Conservation (phyloP, 2,329 filamentous ascomycete species). For the Ambrosiella cleistominuta region DNA sequence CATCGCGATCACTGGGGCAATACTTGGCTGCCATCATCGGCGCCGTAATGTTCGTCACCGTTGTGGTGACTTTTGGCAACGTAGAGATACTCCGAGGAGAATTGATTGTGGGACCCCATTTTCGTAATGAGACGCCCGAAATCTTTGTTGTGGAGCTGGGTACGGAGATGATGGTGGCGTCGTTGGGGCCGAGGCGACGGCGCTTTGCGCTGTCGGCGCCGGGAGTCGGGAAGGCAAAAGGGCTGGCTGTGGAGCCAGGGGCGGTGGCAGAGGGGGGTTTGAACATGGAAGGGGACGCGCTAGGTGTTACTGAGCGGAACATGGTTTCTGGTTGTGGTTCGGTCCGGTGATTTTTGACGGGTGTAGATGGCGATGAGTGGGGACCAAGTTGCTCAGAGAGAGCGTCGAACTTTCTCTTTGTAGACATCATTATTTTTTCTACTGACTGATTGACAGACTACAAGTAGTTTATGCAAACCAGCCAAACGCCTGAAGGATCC, state of each 20-base stretch:
- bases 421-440: slow-evolving; percentile 43
- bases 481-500: slow-evolving; percentile 8
- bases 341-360: slow-evolving; percentile 17
- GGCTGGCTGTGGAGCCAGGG: neutral
- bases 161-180: slow-evolving; percentile 20
- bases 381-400: slow-evolving; percentile 49
- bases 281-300: slow-evolving; percentile 12
- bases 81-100: neutral
- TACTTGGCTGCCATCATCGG: slow-evolving; percentile 43
- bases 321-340: slow-evolving; percentile 8
- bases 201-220: slow-evolving; percentile 25
- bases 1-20: slow-evolving; percentile 67
- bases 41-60: slow-evolving; percentile 15
- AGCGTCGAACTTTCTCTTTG: slow-evolving; percentile 70
- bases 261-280: neutral
- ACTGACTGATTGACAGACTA: neutral
- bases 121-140: slow-evolving; percentile 26
- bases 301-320: slow-evolving; percentile 10
- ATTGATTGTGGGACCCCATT: slow-evolving; percentile 20
- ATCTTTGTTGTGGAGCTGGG: slow-evolving; percentile 17
- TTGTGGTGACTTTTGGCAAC: slow-evolving; percentile 5
- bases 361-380: slow-evolving; percentile 8
- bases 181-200: slow-evolving; percentile 30
- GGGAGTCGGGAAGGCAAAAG: slow-evolving; percentile 13
- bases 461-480: neutral